Base-by-base conservation (phyloP, 768 basidiomycete species). In the Russula foetens region DNA sequence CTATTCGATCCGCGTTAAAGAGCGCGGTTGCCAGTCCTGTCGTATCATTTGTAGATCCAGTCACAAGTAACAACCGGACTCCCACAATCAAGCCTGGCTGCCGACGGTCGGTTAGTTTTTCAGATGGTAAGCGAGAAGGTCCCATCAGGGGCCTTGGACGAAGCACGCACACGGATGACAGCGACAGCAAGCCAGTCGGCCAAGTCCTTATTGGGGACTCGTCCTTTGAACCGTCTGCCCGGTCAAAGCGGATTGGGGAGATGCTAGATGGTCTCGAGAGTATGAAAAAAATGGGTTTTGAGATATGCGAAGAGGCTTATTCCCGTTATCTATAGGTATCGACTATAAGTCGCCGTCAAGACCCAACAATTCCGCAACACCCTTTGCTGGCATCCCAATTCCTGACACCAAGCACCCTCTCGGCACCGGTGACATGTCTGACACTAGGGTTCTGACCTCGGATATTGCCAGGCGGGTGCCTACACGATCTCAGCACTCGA, bases 61-160 rank as follows among this genome's bases (percentile, higher is more conserved):
- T 69, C 67, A 77, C 78, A 31, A 68, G 72, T n/a, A 75, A 74
- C 52, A 73, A 80, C 64, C 77, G 77, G 60, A 88, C 83, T 19
- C 87, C 85, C n/a, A 71, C 78, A 41, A 76, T 76, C 50, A 74
- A 69, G 54, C 64, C 72, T 17, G 72, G 74, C 14, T 83, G 86
- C 66, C 82, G 85, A n/a, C 81, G 92, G 41, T 92, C 90, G 45
- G 96, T 99, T 59, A 96, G 92, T 71, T 99, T 99, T 75, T 97
- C 94, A 26, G 97, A 99, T 70, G 97, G 97, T 6, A 88, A 85
- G 70, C 81, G 81, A 62, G 86, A 88, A 33, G 95, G 96, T 2
- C 92, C 90, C n/a, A 97, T 97, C 48, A 76, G 77, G 55, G 91
- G 86, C 4, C 71, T 86, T 45, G 73, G 71, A 47, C 68, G 75